Conservation (phyloP, 208 protist species). For the Trypanosoma cruzi region DNA sequence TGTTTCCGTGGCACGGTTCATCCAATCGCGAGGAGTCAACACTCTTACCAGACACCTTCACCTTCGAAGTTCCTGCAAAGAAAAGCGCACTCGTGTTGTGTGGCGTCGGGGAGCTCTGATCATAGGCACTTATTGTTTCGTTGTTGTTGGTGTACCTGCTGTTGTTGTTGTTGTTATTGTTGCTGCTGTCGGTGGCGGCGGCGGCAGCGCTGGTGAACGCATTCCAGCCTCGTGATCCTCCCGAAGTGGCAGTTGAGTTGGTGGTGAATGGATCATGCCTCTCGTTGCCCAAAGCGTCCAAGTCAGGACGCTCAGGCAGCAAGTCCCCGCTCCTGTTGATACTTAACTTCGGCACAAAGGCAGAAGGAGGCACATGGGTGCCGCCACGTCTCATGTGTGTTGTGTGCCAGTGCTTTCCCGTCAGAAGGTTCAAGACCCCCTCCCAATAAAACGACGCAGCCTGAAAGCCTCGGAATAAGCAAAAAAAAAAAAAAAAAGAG, state of each 20-base stretch:
- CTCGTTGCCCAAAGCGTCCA: neutral
- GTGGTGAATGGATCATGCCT: neutral
- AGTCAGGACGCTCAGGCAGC: neutral
- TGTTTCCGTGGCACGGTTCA: neutral
- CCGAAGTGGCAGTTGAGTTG: neutral
- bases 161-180: neutral
- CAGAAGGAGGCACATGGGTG: neutral
- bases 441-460: neutral
- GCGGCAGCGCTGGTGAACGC: neutral
- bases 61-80: neutral
- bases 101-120: conserved; percentile 10
- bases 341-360: conserved; percentile 26
- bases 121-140: conserved; percentile 1
- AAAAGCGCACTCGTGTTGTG: neutral
- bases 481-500: no score
- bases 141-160: conserved; percentile 4
- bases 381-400: conserved; percentile 7
- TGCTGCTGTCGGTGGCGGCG: neutral
- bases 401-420: neutral
- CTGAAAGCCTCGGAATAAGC: no score
- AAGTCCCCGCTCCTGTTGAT: conserved; percentile 20
- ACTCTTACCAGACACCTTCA: neutral
- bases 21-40: neutral
- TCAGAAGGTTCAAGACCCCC: neutral
- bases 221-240: neutral